phyloP scores from a whole-genome alignment of 202 grass and related monocot genomes.

The Setaria italica region DNA sequence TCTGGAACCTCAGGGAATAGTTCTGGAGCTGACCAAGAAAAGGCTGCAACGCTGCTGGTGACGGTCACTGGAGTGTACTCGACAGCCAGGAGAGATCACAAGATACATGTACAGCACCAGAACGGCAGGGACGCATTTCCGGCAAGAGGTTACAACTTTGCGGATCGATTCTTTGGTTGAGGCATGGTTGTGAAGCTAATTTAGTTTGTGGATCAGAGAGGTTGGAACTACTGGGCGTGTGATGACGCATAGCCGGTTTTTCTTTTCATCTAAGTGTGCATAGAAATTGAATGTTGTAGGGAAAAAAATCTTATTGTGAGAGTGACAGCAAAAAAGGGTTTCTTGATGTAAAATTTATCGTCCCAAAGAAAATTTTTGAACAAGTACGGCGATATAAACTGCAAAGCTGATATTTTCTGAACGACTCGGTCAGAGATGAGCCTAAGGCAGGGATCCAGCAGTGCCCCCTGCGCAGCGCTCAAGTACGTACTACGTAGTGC shows the following conservation, averaged over 20 bases:
- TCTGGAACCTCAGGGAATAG: conserved; percentile 45
- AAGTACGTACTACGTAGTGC: too few relatives aligned
- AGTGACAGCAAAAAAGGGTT: neutral
- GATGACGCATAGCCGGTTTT: neutral
- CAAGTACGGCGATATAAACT: neutral
- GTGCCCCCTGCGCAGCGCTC: too few relatives aligned
- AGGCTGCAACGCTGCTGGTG: conserved; percentile 41
- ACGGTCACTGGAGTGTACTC: conserved; percentile 54
- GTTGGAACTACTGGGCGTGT: neutral
- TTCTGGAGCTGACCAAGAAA: conserved; percentile 57
- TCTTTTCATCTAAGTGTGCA: conserved; percentile 37
- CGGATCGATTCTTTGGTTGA: conserved; percentile 31
- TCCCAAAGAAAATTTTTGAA: neutral
- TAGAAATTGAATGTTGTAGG: conserved; percentile 52
- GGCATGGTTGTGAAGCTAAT: neutral
- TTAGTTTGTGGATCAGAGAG: neutral
- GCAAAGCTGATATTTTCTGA: too few relatives aligned
- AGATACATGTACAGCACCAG: conserved; percentile 55
- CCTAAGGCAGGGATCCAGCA: too few relatives aligned
- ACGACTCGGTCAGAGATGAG: too few relatives aligned
- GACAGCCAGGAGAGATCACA: conserved; percentile 46
- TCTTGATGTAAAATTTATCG: neutral
- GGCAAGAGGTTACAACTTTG: conserved; percentile 37
- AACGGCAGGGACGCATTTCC: conserved; percentile 41
- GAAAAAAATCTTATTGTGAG: conserved; percentile 18